phyloP scores from a whole-genome alignment of 2,329 filamentous ascomycete genomes.

The Decorospora gaudefroyi region DNA sequence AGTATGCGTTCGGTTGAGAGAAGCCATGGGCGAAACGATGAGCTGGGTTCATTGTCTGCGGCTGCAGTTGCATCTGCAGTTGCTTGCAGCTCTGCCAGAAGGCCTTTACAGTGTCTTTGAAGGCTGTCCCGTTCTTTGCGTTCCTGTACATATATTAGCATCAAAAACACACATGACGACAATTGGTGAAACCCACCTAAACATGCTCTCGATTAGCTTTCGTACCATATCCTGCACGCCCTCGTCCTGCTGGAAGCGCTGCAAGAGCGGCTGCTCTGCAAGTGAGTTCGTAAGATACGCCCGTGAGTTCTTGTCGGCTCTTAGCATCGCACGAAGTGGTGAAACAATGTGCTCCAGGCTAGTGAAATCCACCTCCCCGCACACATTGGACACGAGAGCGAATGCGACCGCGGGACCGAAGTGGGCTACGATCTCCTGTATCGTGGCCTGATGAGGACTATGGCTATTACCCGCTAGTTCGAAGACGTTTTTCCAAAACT shows the following conservation, averaged over 20 bases:
- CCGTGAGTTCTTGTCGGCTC: slow-evolving; percentile 39
- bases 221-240: slow-evolving; percentile 37
- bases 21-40: slow-evolving; percentile 29
- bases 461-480: slow-evolving; percentile 38
- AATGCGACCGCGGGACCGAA: slow-evolving; percentile 40
- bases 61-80: slow-evolving; percentile 44
- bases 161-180: not conserved
- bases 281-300: slow-evolving; percentile 40
- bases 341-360: slow-evolving; percentile 41
- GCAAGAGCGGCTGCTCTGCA: slow-evolving; percentile 36
- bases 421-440: slow-evolving; percentile 44
- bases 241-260: slow-evolving; percentile 36
- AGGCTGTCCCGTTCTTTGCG: slow-evolving; percentile 37
- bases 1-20: slow-evolving; percentile 8
- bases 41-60: slow-evolving; percentile 35
- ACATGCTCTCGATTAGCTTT: slow-evolving; percentile 43
- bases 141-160: slow-evolving; percentile 42
- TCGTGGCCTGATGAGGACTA: slow-evolving; percentile 34
- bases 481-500: slow-evolving; percentile 66
- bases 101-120: slow-evolving; percentile 43
- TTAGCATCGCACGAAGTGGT: slow-evolving; percentile 42
- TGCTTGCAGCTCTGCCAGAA: slow-evolving; percentile 47
- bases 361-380: slow-evolving; percentile 44
- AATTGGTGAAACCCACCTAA: slow-evolving; percentile 28
- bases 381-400: slow-evolving; percentile 42